Evolutionary conservation across 2,329 filamentous ascomycete species (phyloP).

Genomic region (Biscogniauxia sp.): DNA sequence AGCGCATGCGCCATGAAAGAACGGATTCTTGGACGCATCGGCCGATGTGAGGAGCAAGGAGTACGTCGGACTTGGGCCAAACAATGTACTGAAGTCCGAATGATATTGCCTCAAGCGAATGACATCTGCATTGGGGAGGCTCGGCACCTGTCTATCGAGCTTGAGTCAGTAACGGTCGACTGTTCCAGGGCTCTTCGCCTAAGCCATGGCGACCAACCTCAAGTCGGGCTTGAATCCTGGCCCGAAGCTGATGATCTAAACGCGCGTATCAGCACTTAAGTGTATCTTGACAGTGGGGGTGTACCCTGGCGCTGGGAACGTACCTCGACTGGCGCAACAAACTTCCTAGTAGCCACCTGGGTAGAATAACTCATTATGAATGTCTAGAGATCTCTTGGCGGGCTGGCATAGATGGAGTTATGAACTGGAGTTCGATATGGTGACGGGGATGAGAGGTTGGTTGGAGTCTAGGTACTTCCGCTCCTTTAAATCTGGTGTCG

Average conservation of each 20-base stretch:
- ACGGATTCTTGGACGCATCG: constrained; percentile 40
- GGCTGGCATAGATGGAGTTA: background rate
- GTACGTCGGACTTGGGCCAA: constrained; percentile 34
- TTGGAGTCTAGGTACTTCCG: background rate
- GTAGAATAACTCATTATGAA: background rate
- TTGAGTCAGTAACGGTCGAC: background rate
- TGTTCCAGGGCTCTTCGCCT: background rate
- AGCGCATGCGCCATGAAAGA: constrained; percentile 46
- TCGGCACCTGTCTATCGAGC: background rate
- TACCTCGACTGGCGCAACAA: constrained; percentile 4
- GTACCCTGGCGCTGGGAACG: background rate
- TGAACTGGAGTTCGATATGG: no score
- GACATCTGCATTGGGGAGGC: constrained; percentile 4
- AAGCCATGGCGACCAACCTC: background rate
- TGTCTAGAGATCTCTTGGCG: background rate
- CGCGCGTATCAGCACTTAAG: constrained; percentile 3
- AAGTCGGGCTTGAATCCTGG: constrained; percentile 2
- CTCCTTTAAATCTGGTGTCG: no score
- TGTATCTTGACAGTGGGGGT: background rate
- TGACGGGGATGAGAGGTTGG: background rate
- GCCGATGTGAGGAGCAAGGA: constrained; percentile 42
- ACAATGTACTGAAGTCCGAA: constrained; percentile 32
- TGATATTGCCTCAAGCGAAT: constrained; percentile 39
- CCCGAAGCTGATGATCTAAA: constrained; percentile 5
- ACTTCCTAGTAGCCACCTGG: background rate